Evolutionary conservation across 768 basidiomycete species (phyloP), one percentile per base, ranked within the genome.

Genomic region (Panaeolus papilionaceus): DNA sequence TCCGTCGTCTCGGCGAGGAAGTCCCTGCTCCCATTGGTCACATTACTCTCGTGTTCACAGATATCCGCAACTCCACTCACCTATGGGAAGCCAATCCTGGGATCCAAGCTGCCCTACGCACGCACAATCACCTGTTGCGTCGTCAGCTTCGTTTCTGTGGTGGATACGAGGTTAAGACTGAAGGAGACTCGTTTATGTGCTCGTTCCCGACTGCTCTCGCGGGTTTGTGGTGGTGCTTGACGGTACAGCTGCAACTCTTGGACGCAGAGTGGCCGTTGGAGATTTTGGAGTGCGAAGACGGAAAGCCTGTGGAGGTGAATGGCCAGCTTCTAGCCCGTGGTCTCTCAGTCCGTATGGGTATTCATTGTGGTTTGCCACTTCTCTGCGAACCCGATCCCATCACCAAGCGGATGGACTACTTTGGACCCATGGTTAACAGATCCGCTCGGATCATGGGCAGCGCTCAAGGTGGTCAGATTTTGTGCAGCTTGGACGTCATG

Each of bases 131-230:
- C 63, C 83, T 98, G 26, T 84, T 99, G 58, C 89, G 98, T 23
- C 86, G 96, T 6, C 90, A 92, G 68, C 81, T 98, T 38, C 89
- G 97, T 37, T 84, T 92, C 47, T 96, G 96, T 73, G 96, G 96
- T 37, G 98, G 98, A 0, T 99, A 99, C 77, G 95, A 98, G 80
- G 97, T 99, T 74, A 99, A 99, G 81, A 99, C 98, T 11, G 98
- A 99, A 89, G 98, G 98, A 37, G 98, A 99, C 74, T 90, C 97
- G 0, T 99, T 99, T 83, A 96, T 99, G 93, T 96, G 96, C 64
- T 95, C 97, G 23, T 99, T 99, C 86, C 93, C 94, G 2, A 93
- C 90, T 2, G 87, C 95, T 12, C 83, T 95, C 1, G 86, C 92
- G 0, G 98, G 95, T 0, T 79, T 98, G 18, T 90, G 95, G 84